Percentiles rank a stretch among this genome's conserved stretches.
Conservation (phyloP, 2,329 filamentous ascomycete species). For the Cladosporium sp. region DNA sequence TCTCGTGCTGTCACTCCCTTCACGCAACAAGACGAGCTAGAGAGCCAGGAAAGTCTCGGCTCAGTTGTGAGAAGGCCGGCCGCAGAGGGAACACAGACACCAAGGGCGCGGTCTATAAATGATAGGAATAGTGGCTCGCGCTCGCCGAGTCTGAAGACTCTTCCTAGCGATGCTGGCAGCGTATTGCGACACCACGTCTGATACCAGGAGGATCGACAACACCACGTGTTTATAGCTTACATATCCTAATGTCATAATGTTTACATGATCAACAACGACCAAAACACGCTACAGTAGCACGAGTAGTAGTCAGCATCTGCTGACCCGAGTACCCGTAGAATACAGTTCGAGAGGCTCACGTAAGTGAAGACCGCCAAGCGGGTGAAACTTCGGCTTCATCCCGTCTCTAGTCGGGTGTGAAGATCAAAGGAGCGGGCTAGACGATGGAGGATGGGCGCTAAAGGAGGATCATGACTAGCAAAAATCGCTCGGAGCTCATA, state of each 20-base stretch:
- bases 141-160: conserved; percentile 3
- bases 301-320: too few relatives aligned
- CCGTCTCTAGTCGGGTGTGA: too few relatives aligned
- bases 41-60: conserved; percentile 24
- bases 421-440: too few relatives aligned
- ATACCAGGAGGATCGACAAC: neutral
- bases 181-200: conserved; percentile 5
- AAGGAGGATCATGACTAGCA: too few relatives aligned
- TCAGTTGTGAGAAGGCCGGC: conserved; percentile 20
- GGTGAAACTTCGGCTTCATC: too few relatives aligned
- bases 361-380: too few relatives aligned
- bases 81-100: neutral
- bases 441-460: too few relatives aligned
- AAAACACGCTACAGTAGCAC: too few relatives aligned
- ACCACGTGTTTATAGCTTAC: neutral
- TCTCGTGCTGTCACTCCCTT: conserved; percentile 22
- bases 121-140: neutral
- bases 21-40: conserved; percentile 14
- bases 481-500: too few relatives aligned
- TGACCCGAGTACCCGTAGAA: too few relatives aligned
- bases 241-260: neutral
- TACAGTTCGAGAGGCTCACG: too few relatives aligned
- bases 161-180: conserved; percentile 9
- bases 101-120: neutral
- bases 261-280: too few relatives aligned